Evolutionary conservation across 768 basidiomycete genomes (phyloP), one percentile per base, ranked within the genome.

Genomic region (Termitomyces sp.): DNA sequence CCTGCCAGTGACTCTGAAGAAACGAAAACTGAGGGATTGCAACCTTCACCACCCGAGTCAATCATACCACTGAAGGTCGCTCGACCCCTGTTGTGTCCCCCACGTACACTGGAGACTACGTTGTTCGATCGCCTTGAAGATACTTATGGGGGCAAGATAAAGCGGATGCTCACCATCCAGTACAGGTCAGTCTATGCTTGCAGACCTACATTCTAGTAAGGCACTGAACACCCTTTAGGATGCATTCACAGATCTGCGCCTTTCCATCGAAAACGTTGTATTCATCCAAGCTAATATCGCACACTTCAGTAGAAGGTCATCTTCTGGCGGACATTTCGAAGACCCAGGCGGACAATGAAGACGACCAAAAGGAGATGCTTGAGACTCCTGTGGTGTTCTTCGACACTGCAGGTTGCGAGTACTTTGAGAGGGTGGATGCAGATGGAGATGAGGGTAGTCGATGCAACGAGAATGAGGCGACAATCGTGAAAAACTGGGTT

Each of bases 391-490:
- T 98, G 2, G 85, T 95, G 2, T 99, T 98, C 70, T 93, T 92
- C 64, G 97, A 99, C 68, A 99, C 95, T 0, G 85, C 91, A 4
- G 94, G 95, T 0, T 95, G 92, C 64, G 94, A 97, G 69, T 96
- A 92, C 66, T 97, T 87, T 65, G 97, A 98, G 68, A 77, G 92
- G 16, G 68, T 85, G 0, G 89, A 92, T 33, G 87, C 82, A 0
- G 87, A 88, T 56, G 77, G 80, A n/a, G 91, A 93, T 65, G 95
- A 96, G 65, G 95, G 94, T 0, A 95, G 93, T 62, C 82, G 88
- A 61, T 89, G 85, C 64, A 99, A 99, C 65, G 95, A 96, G 74
- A 98, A 99, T 66, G 97, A 99, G 66, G 94, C 88, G 0, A 85
- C 81, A 12, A 82, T 97, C 10, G 95, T 95, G 2, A 85, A 83